phyloP scores from a whole-genome alignment of 495 filamentous ascomycete species.

The Venustampulla echinocandica region DNA sequence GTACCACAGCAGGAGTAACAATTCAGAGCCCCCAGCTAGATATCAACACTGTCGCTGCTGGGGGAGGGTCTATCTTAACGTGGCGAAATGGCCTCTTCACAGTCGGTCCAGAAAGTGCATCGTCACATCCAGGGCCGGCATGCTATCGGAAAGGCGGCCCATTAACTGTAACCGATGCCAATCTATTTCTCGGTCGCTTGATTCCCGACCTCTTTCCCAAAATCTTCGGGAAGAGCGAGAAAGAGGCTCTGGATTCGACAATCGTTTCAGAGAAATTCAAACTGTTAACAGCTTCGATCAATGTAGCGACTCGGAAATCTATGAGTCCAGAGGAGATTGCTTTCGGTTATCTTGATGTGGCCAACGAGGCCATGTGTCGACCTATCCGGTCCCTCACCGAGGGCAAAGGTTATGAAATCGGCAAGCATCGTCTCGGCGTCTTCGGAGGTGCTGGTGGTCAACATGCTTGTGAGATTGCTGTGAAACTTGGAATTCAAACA shows the following conservation, averaged over 20 bases:
- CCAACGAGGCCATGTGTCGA: conserved; percentile 46
- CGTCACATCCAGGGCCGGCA: conserved; percentile 28
- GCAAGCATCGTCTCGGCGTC: conserved; percentile 41
- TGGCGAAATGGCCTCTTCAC: conserved; percentile 31
- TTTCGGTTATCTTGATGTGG: conserved; percentile 47
- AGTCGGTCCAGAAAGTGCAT: conserved; percentile 32
- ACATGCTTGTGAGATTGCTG: conserved; percentile 34
- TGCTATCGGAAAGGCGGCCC: conserved; percentile 34
- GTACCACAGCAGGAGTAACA: conserved; percentile 25
- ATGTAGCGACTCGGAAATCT: conserved; percentile 21
- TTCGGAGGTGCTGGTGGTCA: conserved; percentile 50
- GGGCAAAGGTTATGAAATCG: conserved; percentile 41
- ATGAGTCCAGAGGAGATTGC: conserved; percentile 29
- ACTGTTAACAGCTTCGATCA: conserved; percentile 32
- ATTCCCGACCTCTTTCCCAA: conserved; percentile 25
- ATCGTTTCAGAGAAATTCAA: conserved; percentile 14
- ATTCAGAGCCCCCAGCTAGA: conserved; percentile 30
- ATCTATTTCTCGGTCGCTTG: conserved; percentile 29
- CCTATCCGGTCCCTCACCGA: conserved; percentile 48
- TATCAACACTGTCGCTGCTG: conserved; percentile 34
- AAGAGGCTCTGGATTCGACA: conserved; percentile 22
- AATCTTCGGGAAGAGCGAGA: conserved; percentile 26
- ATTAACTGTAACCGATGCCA: conserved; percentile 34
- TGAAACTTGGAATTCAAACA: conserved; percentile 30
- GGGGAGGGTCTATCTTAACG: conserved; percentile 32